Evolutionary conservation across 2,329 filamentous ascomycete species (phyloP), one percentile per base, ranked within the genome.

Genomic region (Thielaviopsis punctulata): DNA sequence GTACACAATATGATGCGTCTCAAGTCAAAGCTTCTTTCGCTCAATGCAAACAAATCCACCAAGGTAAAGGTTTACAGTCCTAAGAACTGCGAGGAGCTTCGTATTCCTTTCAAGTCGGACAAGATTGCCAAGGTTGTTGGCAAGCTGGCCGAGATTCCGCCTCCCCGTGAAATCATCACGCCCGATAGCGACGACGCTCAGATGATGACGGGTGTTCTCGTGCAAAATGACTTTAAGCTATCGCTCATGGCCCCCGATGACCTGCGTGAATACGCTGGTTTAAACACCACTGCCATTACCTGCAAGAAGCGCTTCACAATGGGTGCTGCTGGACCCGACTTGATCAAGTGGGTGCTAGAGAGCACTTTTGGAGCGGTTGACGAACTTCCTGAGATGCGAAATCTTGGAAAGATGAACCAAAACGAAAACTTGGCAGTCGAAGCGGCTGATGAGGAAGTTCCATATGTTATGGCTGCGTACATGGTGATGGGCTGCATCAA

Each of bases 1-100:
- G 88, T 92, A 61, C 87, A 95, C 63, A 95, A 96, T 63, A 96
- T 96, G 88, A 95, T 92, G 76, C 82, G 92, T 51, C 72, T 98
- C 24, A 95, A 95, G 65, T 95, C 89, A 2, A 93, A 95, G 63
- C 75, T 98, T 1, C 77, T 96, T 3, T 90, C 87, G n/a, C 76
- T 95, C 36, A 95, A 95, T 62, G 81, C 84, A 24, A 80, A 81
- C 57, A 90, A 90, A 62, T 72, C 79, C 1, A 71, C 79, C 43
- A 92, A 93, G 59, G 82, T 87, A 58, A 95, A 96, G 64, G 86
- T 98, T 10, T 96, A 81, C 69, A 93, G 86, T 22, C 92, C 92
- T 0, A 82, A 86, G 51, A 98, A 98, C 64, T 95, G 89, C 64
- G 90, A 96, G 61, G 89, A 95, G 65, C 76, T 98, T 22, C 80